Base-by-base conservation (phyloP, 352 stramenopile species). In the Sclerospora graminicola region DNA sequence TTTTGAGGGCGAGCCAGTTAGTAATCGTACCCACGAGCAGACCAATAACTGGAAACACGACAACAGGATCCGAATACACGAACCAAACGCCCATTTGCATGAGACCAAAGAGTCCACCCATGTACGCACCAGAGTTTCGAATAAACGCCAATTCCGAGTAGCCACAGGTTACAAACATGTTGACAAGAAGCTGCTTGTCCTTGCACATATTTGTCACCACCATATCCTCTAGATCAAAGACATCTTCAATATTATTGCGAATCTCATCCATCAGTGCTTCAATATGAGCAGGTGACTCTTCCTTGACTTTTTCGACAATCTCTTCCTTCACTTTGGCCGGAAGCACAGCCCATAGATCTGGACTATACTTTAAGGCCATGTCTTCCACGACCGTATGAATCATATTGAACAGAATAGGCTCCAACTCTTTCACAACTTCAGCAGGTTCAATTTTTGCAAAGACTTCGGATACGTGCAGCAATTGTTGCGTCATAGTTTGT, bases 191-290 rank as follows among this genome's bases (percentile, higher is more conserved):
- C 58, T 95, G 83, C 58, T 97, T 97, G 69, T 97, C 89, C 45
- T 81, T 88, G 54, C 89, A 89, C 80, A 96, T 97, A 45, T 95
- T 89, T 24, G 63, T 72, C 13, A 97, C 89, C 30, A 95, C 91
- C 89, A 98, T 97, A 52, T 92, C 69, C 55, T 98, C 95, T 26
- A 97, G 75, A 52, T 98, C 87, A 34, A 97, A 92, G 19, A 98
- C 81, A 54, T 97, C 88, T 31, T 97, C 84, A 46, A 98, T 95
- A 59, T 97, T 94, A 51, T 85, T 80, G 39, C 94, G 85, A 46
- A 98, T 84, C 53, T 98, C 89, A 37, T 94, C 80, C 89, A 98
- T 98, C 24, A 98, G 84, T 2, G 69, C 67, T 14, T 94, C 80
- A 54, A 98, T 89, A 47, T 97, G 95, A 45, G 63, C 69, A 8